Percentiles rank a stretch among this genome's conserved stretches.
These are phyloP conservation scores for Epichloe hybrida DNA, from an alignment of 2,329 filamentous ascomycete genomes.

Conservation along the genomic window DNA sequence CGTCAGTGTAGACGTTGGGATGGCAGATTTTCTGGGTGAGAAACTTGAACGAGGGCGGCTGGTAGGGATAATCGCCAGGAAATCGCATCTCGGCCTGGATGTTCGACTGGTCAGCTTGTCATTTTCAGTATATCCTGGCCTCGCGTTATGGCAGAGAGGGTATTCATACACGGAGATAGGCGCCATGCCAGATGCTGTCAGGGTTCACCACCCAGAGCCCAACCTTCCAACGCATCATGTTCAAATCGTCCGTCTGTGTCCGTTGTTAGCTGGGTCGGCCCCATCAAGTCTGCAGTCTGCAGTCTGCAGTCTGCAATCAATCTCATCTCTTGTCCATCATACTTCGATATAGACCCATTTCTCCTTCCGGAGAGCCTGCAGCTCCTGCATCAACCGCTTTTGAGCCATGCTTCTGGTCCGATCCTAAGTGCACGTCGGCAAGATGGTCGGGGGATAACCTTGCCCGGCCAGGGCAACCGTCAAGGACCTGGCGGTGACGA, in stretches of 20 bases:
- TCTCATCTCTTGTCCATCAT: constrained; percentile 15
- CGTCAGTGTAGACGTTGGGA: constrained; percentile 86
- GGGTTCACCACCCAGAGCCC: constrained; percentile 87
- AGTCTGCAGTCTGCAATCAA: neutral
- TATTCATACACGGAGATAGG: constrained; percentile 59
- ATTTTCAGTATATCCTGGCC: neutral
- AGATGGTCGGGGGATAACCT: neutral
- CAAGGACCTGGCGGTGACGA: neutral
- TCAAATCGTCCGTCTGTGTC: constrained; percentile 57
- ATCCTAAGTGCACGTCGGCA: neutral
- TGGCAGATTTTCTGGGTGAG: constrained; percentile 62
- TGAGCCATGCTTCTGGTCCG: constrained; percentile 30
- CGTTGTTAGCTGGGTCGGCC: neutral
- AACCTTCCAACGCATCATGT: constrained; percentile 77
- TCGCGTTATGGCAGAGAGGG: constrained; percentile 4
- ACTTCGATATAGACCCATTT: constrained; percentile 90
- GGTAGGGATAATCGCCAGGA: constrained; percentile 76
- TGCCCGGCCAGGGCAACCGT: neutral
- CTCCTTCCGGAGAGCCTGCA: constrained; percentile 69
- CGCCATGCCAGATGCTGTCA: constrained; percentile 83
- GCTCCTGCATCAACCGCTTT: constrained; percentile 80
- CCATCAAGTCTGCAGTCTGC: neutral
- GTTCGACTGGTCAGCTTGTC: neutral
- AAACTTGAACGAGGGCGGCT: constrained; percentile 82
- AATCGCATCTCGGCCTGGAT: constrained; percentile 73